A percentile compares a stretch with the other conserved stretches of the same genome.
phyloP scores from a whole-genome alignment of 2,329 filamentous ascomycete genomes.

The Sclerotinia nivalis region DNA sequence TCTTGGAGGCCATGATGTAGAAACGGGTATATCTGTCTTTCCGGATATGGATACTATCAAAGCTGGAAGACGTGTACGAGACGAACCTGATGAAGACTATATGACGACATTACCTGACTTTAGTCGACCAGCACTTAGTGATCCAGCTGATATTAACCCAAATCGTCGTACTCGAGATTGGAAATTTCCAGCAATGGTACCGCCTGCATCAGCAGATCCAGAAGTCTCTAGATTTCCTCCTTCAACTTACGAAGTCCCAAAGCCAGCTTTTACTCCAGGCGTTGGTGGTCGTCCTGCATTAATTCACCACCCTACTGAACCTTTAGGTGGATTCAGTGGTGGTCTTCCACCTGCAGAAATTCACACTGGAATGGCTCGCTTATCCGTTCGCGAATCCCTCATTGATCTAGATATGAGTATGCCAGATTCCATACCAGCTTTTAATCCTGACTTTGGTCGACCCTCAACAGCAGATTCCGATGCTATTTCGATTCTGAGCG shows the following conservation, averaged over 20 bases:
- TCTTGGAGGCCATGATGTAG: constrained; percentile 60
- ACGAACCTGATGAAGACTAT: constrained; percentile 32
- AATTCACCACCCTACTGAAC: constrained; percentile 55
- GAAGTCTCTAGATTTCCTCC: constrained; percentile 55
- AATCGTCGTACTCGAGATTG: constrained; percentile 57
- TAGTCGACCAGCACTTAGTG: constrained; percentile 55
- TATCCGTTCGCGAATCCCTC: constrained; percentile 41
- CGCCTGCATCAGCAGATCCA: constrained; percentile 54
- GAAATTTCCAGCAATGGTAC: constrained; percentile 58
- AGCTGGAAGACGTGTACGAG: constrained; percentile 30
- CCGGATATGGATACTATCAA: constrained; percentile 62
- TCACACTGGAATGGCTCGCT: constrained; percentile 28
- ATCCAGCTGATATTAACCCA: constrained; percentile 56
- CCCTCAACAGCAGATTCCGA: constrained; percentile 40
- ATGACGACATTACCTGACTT: constrained; percentile 43
- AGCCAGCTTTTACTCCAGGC: constrained; percentile 36
- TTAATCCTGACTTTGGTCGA: constrained; percentile 27
- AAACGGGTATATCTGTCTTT: constrained; percentile 57
- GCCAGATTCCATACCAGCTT: constrained; percentile 45
- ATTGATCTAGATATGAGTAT: constrained; percentile 58
- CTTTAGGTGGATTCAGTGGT: constrained; percentile 42
- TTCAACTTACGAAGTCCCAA: constrained; percentile 39
- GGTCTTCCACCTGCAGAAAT: constrained; percentile 24
- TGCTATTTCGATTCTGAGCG: constrained; percentile 52
- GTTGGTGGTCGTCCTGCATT: constrained; percentile 48